Conservation (phyloP, 192 early-diverging fungal genomes). For the Coemansia sp. region DNA sequence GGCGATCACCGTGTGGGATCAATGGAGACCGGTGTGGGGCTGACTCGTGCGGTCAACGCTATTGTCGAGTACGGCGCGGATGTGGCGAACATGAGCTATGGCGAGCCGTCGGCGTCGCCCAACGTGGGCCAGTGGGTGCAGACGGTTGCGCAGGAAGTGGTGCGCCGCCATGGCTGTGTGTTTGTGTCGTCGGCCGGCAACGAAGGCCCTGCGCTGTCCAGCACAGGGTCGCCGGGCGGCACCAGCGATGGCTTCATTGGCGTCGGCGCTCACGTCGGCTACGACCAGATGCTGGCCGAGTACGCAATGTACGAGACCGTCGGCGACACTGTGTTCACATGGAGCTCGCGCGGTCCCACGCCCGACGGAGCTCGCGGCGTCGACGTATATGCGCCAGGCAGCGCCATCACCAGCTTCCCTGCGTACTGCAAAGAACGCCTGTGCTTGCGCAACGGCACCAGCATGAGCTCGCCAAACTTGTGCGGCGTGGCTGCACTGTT, state of each 20-base stretch:
- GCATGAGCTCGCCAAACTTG: conserved; percentile 90
- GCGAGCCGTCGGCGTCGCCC: conserved; percentile 73
- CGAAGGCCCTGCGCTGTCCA: conserved; percentile 84
- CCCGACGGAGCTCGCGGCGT: conserved; percentile 82
- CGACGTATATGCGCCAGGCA: conserved; percentile 83
- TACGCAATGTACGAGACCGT: conserved; percentile 80
- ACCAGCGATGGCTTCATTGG: conserved; percentile 72
- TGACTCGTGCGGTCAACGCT: conserved; percentile 80
- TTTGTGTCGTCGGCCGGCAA: conserved; percentile 92
- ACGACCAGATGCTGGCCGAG: conserved; percentile 81
- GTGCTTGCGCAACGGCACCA: conserved; percentile 89
- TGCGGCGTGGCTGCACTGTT: conserved; percentile 85
- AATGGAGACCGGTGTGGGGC: conserved; percentile 81
- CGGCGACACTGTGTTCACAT: conserved; percentile 79
- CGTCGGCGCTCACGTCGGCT: conserved; percentile 88
- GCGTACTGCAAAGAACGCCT: conserved; percentile 69
- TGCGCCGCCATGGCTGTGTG: conserved; percentile 78
- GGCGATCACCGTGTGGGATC: conserved; percentile 75
- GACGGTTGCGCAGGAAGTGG: conserved; percentile 75
- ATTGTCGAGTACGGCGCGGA: conserved; percentile 66
- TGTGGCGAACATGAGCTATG: conserved; percentile 86
- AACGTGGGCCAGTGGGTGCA: conserved; percentile 80
- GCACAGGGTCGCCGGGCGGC: conserved; percentile 82
- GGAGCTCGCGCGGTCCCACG: conserved; percentile 86
- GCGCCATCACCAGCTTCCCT: conserved; percentile 88